Base-by-base conservation (phyloP, 2,329 filamentous ascomycete species). In the Fonsecaea monophora region DNA sequence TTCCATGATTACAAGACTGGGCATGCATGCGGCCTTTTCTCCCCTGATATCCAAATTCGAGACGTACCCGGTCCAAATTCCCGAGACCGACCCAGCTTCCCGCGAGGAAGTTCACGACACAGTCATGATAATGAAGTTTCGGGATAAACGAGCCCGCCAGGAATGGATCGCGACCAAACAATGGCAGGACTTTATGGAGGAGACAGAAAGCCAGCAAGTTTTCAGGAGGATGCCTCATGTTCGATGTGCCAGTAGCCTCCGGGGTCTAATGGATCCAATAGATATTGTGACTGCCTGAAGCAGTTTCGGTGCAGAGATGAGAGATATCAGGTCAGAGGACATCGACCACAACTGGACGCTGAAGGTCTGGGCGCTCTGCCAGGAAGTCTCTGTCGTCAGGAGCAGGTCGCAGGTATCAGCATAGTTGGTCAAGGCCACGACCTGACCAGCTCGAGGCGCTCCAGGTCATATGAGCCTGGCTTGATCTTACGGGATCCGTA, bases 211-310 rank as follows among this genome's bases (percentile, higher is more conserved):
- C 12, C 70, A 74, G 21, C 66, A 59, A 21, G 73, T 74, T 15
- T 74, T 74, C 63, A 67, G 74, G 25, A 57, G 71, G 40, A 69
- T 74, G 56, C 74, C 73, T 38, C 72, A 75, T 73, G 74, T 74
- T 18, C 64, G 74, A 53, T 75, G 74, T 72, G 73, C 74, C 40
- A 69, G 70, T 60, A 75, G 73, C 45, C 57, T 73, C 48, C 73
- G 71, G 55, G 72, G 73, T 4, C 54, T 75, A 64, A 70, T 74
- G 67, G 70, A 74, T 68, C 71, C 74, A 9, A n/a, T 73, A 10
- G 73, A 74, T 56, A 69, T 74, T 15, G 57, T 72, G 55, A 70
- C 64, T 13, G 62, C 69, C 18, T 72, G 63, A 30, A 40, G 30
- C 21, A 60, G 40, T 21, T 35, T 37, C 32, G n/a, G n/a, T 4